A percentile compares a stretch with the other conserved stretches of the same genome.
Conservation (phyloP, 2,329 filamentous ascomycete species). For the Ceratocystis eucalypticola region DNA sequence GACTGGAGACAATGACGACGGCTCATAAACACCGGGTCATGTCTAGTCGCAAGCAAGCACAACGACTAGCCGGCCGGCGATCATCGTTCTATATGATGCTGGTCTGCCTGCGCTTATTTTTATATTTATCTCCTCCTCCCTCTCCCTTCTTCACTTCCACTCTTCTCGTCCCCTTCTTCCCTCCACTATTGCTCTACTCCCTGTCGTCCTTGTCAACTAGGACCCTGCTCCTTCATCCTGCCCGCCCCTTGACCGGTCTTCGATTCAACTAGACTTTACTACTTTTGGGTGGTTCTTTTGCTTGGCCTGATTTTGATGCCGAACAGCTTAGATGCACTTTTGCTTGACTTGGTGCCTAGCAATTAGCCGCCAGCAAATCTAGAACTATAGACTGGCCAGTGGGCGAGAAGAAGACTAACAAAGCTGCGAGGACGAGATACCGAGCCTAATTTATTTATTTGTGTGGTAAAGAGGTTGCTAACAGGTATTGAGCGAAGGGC, state of each 20-base stretch:
- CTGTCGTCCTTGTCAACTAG: not conserved
- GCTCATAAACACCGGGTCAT: no score
- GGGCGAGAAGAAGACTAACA: not conserved
- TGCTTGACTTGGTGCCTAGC: not conserved
- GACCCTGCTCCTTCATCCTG: not conserved
- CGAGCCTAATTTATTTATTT: no score
- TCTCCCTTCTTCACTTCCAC: not conserved
- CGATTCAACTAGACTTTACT: not conserved
- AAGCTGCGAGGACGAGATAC: not conserved
- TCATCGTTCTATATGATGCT: not conserved
- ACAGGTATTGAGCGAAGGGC: not conserved
- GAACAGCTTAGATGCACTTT: not conserved
- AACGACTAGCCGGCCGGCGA: not conserved
- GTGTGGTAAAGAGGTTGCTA: no score
- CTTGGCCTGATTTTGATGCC: not conserved
- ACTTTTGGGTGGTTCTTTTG: constrained; percentile 13
- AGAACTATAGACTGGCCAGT: not conserved
- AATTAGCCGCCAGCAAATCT: not conserved
- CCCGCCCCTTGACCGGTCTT: not conserved
- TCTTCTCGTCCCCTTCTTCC: not conserved
- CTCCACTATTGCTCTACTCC: not conserved
- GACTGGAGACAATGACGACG: no score
- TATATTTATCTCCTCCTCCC: not conserved
- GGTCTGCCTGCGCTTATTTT: not conserved
- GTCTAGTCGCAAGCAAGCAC: not conserved